Evolutionary conservation across 2,329 filamentous ascomycete species (phyloP).

Genomic region (Epichloe sylvatica): DNA sequence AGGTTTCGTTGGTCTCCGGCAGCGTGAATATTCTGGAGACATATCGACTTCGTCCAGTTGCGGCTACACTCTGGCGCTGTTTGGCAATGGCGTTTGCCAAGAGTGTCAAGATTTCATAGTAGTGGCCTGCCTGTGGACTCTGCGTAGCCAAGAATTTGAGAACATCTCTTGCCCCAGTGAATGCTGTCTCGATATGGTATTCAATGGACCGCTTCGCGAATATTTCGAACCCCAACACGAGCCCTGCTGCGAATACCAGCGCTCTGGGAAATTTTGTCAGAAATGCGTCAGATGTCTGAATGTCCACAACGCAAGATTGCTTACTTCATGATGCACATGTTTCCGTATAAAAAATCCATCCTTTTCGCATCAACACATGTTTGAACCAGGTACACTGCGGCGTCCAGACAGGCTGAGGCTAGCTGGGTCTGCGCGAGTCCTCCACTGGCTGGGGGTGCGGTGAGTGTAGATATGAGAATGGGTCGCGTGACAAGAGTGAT

Average conservation of each 20-base stretch:
- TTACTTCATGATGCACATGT: constrained; percentile 47
- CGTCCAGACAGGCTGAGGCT: constrained; percentile 39
- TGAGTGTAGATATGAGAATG: constrained; percentile 37
- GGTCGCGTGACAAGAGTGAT: constrained; percentile 43
- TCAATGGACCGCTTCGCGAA: constrained; percentile 34
- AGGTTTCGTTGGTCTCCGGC: neutral
- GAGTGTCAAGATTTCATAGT: constrained; percentile 38
- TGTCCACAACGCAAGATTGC: constrained; percentile 7
- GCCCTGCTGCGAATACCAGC: constrained; percentile 40
- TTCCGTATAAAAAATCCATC: constrained; percentile 30
- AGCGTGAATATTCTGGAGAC: constrained; percentile 16
- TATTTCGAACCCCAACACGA: constrained; percentile 42
- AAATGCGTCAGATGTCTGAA: too few species aligned
- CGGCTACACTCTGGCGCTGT: constrained; percentile 18
- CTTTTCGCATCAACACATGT: constrained; percentile 35
- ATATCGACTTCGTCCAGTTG: constrained; percentile 14
- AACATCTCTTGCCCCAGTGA: constrained; percentile 34
- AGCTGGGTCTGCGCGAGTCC: constrained; percentile 22
- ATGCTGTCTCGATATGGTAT: constrained; percentile 32
- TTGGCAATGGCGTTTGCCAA: constrained; percentile 31
- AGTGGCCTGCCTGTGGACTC: constrained; percentile 43
- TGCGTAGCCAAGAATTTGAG: constrained; percentile 32
- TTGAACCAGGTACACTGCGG: constrained; percentile 40
- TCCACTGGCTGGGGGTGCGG: constrained; percentile 19
- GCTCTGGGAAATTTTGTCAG: constrained; percentile 20